Conservation (phyloP, 371 early-diverging fungal species). For the Parasitella parasitica region DNA sequence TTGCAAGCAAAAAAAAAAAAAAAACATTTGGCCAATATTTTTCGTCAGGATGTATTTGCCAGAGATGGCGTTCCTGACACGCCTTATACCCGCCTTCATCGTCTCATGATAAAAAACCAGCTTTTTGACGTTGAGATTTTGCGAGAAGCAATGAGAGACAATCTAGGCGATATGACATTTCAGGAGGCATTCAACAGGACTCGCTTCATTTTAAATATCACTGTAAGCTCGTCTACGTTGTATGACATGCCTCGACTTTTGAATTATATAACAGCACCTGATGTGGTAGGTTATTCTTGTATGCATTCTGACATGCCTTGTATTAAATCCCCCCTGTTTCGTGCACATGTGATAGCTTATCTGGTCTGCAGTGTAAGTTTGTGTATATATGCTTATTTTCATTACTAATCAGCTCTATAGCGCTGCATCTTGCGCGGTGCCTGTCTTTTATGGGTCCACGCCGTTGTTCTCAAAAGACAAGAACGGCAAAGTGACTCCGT, state of each 20-base stretch:
- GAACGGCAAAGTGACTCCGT: slow-evolving; percentile 61
- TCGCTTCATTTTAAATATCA: slow-evolving; percentile 74
- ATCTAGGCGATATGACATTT: slow-evolving; percentile 87
- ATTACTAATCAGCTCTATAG: slow-evolving; percentile 18
- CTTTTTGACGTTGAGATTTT: slow-evolving; percentile 78
- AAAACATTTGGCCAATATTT: background rate
- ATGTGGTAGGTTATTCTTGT: slow-evolving; percentile 74
- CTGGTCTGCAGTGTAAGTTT: slow-evolving; percentile 80
- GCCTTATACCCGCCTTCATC: slow-evolving; percentile 44
- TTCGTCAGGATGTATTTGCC: slow-evolving; percentile 43
- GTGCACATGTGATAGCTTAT: no score
- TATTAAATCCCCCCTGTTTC: no score
- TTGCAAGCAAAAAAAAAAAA: no score
- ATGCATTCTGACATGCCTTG: no score
- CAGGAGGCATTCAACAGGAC: slow-evolving; percentile 77
- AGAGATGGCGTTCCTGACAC: slow-evolving; percentile 36
- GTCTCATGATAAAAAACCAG: slow-evolving; percentile 70
- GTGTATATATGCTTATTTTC: background rate
- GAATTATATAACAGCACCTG: slow-evolving; percentile 81
- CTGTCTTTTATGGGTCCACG: slow-evolving; percentile 70
- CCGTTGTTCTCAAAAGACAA: slow-evolving; percentile 71
- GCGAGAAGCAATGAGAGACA: slow-evolving; percentile 61
- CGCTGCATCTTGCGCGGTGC: slow-evolving; percentile 76
- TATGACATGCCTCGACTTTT: slow-evolving; percentile 80
- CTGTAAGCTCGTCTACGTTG: slow-evolving; percentile 70